Base-by-base conservation (phyloP, 2,329 filamentous ascomycete species). In the Penicillium sp. region DNA sequence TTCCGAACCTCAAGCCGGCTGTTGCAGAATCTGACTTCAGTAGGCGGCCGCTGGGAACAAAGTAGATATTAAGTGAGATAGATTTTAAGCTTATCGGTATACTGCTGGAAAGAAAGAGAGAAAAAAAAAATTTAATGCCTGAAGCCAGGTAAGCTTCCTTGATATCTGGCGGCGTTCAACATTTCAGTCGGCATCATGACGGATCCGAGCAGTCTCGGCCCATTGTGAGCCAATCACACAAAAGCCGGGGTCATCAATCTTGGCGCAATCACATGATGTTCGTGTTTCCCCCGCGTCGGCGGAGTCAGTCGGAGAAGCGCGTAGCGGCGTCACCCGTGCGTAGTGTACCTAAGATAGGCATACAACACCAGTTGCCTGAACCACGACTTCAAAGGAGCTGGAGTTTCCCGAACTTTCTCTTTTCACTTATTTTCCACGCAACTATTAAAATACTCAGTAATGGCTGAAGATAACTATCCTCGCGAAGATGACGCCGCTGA, bases 401-500 rank as follows among this genome's bases (percentile, higher is more conserved):
- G 30, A 47, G 56, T 44, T 11, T 23, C 29, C 21, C 46, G 15
- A 30, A 21, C 13, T 19, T 54, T 35, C 62, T 38, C 11, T 38
- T 26, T 51, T 19, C 52, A 29, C 31, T 54, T 17, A 7, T 7
- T 30, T 26, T 35, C 17, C 7, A 7, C 17, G 11, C 17, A 29
- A 44, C 23, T 29, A 21, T 38, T 13, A 50, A n/a, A 41, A 21
- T 38, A 17, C n/a, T 29, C 23, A 19, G 74, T 54, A 45, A 80
- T 79, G 75, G 75, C 76, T 35, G 77, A 79, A 7, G 73, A 76
- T 9, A 71, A 70, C 50, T 70, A 69, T 48, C 60, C 68, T n/a
- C 74, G 73, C 41, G 78, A 80, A 15, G 78, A 81, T 41, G 75
- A 80, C 15, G 66, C 69, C 29, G 67, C 74, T 13, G 81, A 82